Percentiles rank a stretch among this genome's conserved stretches.
Conservation (phyloP, 139 green algal genomes). For the Marvania coccoides region DNA sequence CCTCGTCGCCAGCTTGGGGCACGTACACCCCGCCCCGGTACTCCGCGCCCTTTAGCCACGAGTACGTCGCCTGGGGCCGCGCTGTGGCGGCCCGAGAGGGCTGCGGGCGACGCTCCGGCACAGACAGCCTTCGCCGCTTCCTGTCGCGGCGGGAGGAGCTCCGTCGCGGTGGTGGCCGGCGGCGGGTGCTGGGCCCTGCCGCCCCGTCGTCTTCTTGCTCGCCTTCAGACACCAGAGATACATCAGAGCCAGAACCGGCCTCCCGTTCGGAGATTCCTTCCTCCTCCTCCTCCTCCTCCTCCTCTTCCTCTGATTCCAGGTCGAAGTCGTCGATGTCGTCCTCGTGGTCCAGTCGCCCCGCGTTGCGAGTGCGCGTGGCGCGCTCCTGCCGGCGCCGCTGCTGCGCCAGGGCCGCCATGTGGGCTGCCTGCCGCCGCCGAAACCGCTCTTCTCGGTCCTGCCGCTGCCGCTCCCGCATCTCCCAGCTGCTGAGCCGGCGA, state of each 20-base stretch:
- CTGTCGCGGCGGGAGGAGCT: neutral
- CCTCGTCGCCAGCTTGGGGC: constrained; percentile 55
- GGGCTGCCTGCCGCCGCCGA: neutral
- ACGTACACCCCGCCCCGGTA: constrained; percentile 39
- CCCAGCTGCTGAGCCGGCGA: neutral
- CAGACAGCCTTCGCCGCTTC: neutral
- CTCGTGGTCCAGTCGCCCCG: no score
- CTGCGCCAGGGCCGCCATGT: neutral
- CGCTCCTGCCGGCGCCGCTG: neutral
- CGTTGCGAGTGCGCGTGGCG: neutral
- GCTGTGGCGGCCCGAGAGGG: neutral
- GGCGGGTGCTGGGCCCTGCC: neutral
- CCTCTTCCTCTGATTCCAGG: neutral
- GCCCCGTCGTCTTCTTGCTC: neutral
- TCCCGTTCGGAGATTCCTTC: neutral
- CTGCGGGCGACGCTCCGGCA: neutral
- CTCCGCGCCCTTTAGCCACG: constrained; percentile 30
- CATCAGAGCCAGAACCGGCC: neutral
- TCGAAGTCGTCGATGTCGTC: no score
- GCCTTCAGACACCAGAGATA: neutral
- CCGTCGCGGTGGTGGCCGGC: neutral
- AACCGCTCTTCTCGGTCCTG: constrained; percentile 9
- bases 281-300: constrained; percentile 3
- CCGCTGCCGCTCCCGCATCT: neutral
- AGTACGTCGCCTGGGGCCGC: constrained; percentile 23